phyloP scores from a whole-genome alignment of 192 early-diverging fungal species.

The Haplosporangium gracile region DNA sequence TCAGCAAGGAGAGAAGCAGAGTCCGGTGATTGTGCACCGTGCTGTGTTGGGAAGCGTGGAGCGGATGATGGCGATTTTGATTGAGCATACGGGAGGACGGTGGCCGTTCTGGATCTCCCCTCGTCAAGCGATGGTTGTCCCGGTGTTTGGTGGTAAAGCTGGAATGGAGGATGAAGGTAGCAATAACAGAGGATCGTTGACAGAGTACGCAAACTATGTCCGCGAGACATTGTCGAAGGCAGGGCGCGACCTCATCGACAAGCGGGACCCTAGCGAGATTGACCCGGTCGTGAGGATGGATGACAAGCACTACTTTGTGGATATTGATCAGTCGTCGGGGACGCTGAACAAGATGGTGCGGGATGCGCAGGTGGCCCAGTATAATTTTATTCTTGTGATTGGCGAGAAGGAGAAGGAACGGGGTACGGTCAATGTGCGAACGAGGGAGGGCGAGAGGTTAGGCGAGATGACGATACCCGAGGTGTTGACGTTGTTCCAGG shows the following conservation, averaged over 20 bases:
- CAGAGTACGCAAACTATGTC: conserved; percentile 78
- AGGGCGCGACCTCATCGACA: conserved; percentile 4
- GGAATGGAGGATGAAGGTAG: conserved; percentile 20
- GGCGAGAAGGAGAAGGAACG: conserved; percentile 82
- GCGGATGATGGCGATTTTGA: conserved; percentile 95
- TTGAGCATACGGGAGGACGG: conserved; percentile 90
- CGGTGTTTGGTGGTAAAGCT: conserved; percentile 66
- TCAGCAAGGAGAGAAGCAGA: conserved; percentile 71
- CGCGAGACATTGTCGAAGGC: conserved; percentile 46
- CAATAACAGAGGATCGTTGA: conserved; percentile 52
- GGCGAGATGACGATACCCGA: conserved; percentile 74
- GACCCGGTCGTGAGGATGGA: conserved; percentile 61
- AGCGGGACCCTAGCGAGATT: not conserved
- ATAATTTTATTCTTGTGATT: conserved; percentile 90
- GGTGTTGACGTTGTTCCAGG: conserved; percentile 68
- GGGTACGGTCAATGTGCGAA: conserved; percentile 82
- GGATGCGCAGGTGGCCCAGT: conserved; percentile 83
- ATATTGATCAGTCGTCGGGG: conserved; percentile 78
- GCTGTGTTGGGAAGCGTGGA: conserved; percentile 93
- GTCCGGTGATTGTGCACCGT: conserved; percentile 95
- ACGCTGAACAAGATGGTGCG: conserved; percentile 83
- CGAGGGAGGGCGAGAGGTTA: conserved; percentile 70
- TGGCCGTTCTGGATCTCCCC: conserved; percentile 98
- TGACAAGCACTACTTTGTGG: conserved; percentile 80
- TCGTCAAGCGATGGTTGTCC: conserved; percentile 89